These are phyloP conservation scores for Ophiostoma novo-ulmi DNA, from an alignment of 2,329 filamentous ascomycete species.

Conservation along the genomic window DNA sequence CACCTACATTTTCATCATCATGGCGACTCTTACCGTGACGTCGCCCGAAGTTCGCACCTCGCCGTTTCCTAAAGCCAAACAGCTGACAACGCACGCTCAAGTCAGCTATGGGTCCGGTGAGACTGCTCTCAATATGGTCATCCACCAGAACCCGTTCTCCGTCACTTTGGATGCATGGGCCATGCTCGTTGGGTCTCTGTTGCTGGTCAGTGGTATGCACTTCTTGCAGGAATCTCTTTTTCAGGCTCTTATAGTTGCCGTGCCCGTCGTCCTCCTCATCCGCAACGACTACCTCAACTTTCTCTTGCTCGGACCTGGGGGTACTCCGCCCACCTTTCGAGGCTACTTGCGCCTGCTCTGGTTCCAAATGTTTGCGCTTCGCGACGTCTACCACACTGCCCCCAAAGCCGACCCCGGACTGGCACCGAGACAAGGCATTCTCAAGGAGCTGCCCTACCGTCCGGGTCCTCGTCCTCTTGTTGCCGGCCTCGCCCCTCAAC, in stretches of 20 bases:
- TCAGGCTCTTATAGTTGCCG: slow-evolving; percentile 46
- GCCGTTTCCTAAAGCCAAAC: not conserved
- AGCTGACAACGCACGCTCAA: not conserved
- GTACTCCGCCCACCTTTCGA: slow-evolving; percentile 66
- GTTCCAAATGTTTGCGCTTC: slow-evolving; percentile 65
- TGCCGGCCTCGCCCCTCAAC: slow-evolving; percentile 73
- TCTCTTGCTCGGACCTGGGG: slow-evolving; percentile 71
- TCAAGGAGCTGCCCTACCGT: slow-evolving; percentile 57
- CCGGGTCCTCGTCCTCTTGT: slow-evolving; percentile 60
- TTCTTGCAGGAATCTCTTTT: slow-evolving; percentile 45
- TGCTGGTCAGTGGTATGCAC: slow-evolving; percentile 50
- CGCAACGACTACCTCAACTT: slow-evolving; percentile 72
- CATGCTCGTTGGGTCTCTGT: slow-evolving; percentile 43
- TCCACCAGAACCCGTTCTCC: slow-evolving; percentile 48
- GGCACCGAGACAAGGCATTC: slow-evolving; percentile 54
- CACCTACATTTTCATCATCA: not conserved
- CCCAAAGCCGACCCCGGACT: slow-evolving; percentile 48
- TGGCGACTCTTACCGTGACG: slow-evolving; percentile 23
- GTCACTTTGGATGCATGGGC: slow-evolving; percentile 49
- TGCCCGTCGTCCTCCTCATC: slow-evolving; percentile 48
- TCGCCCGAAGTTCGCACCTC: slow-evolving; percentile 19
- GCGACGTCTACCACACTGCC: slow-evolving; percentile 59
- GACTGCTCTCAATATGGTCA: slow-evolving; percentile 39
- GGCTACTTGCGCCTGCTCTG: slow-evolving; percentile 74
- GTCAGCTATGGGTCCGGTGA: not conserved